A percentile compares a stretch with the other conserved stretches of the same genome.
Conservation (phyloP, 768 basidiomycete species). For the Pleurotus sapidus region DNA sequence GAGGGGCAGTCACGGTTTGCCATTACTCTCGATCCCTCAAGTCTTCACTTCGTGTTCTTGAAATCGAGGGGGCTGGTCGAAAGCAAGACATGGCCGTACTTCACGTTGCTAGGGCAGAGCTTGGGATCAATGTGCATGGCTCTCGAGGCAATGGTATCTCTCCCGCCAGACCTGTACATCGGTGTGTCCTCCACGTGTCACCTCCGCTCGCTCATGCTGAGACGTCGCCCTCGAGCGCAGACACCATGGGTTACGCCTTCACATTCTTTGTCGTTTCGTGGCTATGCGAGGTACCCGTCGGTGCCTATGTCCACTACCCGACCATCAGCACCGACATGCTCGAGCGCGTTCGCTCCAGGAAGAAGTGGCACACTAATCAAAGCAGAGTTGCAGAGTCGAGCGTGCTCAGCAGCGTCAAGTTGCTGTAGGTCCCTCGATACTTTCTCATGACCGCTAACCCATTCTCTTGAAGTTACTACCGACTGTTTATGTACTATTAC, state of each 20-base stretch:
- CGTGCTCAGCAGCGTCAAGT: slow-evolving; percentile 57
- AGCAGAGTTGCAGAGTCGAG: slow-evolving; percentile 51
- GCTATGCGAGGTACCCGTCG: slow-evolving; percentile 67
- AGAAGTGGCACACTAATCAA: slow-evolving; percentile 61
- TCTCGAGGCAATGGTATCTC: slow-evolving; percentile 73
- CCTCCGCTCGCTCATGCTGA: slow-evolving; percentile 6
- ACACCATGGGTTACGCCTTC: slow-evolving; percentile 98
- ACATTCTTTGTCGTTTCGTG: slow-evolving; percentile 77
- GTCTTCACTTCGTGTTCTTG: slow-evolving; percentile 83
- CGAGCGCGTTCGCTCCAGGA: slow-evolving; percentile 62
- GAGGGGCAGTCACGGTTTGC: slow-evolving; percentile 69
- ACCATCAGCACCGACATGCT: slow-evolving; percentile 97
- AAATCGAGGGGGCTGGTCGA: slow-evolving; percentile 69
- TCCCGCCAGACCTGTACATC: slow-evolving; percentile 90
- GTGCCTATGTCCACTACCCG: slow-evolving; percentile 95
- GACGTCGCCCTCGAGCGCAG: slow-evolving; percentile 34
- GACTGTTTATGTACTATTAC: slow-evolving; percentile 83
- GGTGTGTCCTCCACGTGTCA: slow-evolving; percentile 43
- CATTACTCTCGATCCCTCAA: slow-evolving; percentile 61
- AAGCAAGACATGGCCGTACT: slow-evolving; percentile 80
- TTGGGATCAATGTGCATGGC: slow-evolving; percentile 82
- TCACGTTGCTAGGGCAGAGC: slow-evolving; percentile 92
- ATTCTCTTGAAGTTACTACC: slow-evolving; percentile 71
- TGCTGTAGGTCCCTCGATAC: slow-evolving; percentile 43
- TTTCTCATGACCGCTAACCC: background rate